Percentiles rank a stretch among this genome's conserved stretches.
Conservation (phyloP, 805 yeast species). For the Ogataea paraovalis region DNA sequence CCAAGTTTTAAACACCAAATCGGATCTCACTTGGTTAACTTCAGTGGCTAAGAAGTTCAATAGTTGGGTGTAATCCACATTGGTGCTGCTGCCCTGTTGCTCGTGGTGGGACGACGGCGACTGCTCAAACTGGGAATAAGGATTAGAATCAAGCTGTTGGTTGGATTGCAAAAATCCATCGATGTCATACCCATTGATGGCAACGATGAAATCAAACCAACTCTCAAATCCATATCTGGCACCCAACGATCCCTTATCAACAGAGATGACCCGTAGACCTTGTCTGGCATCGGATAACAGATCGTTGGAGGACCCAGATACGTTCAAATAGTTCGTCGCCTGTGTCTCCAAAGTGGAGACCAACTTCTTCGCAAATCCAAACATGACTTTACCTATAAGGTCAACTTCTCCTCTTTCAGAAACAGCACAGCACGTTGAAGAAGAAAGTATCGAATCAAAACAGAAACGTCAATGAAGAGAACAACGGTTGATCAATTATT, state of each 20-base stretch:
- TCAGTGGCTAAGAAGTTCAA: constrained; percentile 25
- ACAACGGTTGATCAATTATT: no score
- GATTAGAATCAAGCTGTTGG: constrained; percentile 23
- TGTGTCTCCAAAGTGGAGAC: constrained; percentile 49
- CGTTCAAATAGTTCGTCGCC: constrained; percentile 24
- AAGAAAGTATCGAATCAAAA: no score
- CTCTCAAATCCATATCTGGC: constrained; percentile 61
- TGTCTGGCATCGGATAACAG: constrained; percentile 25
- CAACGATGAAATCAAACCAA: constrained; percentile 85
- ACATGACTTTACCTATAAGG: constrained; percentile 35
- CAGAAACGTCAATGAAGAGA: no score
- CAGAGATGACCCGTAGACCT: constrained; percentile 59
- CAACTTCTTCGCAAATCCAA: constrained; percentile 60
- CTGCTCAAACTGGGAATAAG: constrained; percentile 18
- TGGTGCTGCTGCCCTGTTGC: background rate
- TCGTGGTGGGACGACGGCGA: background rate
- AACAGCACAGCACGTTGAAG: no score
- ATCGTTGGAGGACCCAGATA: constrained; percentile 29
- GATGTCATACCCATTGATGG: constrained; percentile 68
- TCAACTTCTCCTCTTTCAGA: no score
- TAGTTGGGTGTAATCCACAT: constrained; percentile 14
- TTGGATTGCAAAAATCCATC: constrained; percentile 27
- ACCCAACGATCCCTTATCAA: constrained; percentile 44
- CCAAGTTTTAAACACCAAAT: constrained; percentile 65
- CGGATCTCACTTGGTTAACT: constrained; percentile 23